Evolutionary conservation across 106 monocot species (phyloP), one percentile per base, ranked within the genome.

Genomic region (Apostasia ramifera): DNA sequence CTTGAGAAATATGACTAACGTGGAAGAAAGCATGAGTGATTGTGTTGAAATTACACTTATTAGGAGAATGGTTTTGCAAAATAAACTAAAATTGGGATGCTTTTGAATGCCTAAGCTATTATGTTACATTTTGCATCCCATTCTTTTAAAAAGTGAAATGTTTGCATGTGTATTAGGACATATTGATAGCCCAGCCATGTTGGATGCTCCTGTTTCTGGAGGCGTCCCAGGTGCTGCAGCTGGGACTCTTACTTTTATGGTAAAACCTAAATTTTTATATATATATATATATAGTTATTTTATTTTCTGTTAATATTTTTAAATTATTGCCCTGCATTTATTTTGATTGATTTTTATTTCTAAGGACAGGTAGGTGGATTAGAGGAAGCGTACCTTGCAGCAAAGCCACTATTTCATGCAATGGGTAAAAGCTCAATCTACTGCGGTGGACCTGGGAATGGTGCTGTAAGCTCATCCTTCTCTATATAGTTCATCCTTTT

Each of bases 171-270:
- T 57, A 59, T 59, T 59, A 90, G 98, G 76, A 44, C 50, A 61
- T 72, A 48, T 70, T 11, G 70, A 74, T 52, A 78, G 61, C 40
- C 90, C 98, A n/a, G 53, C 83, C 11, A 80, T 98, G 79, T 67
- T 98, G 72, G 98, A 98, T 90, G 98, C 98, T 81, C 98, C 98
- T 73, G 98, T 98, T 4, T 98, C 98, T 64, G 98, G 98, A 76
- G 98, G 98, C 26, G 98, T 98, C 69, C 87, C 80, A 53, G 87
- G 89, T 67, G 98, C 98, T 66, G 85, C 90, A 87, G 87, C 83
- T 37, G 87, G 87, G 60, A 87, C 81, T 8, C 98, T 98, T 59
- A 93, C 93, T 65, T 98, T 98, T 71, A 98, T 98, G 98, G 98
- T 98, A 79, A 47, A 13, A 13, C 41, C 40, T 58, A 63, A 49